A percentile compares a stretch with the other conserved stretches of the same genome.
These are phyloP conservation scores for Limonium bicolor DNA, from an alignment of 148 eudicot genomes.

Conservation along the genomic window DNA sequence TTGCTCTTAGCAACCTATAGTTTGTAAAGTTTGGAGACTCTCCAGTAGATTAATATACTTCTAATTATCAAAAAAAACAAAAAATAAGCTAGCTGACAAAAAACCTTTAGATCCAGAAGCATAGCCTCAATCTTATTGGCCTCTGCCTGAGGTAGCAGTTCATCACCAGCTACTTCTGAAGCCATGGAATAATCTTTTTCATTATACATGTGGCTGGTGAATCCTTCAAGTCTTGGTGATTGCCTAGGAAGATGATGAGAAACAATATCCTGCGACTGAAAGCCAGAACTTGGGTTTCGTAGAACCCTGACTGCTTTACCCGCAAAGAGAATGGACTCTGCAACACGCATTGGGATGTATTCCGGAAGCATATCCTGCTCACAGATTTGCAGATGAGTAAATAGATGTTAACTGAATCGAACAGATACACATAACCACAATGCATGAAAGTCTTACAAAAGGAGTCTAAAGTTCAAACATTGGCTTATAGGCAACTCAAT, in stretches of 20 bases:
- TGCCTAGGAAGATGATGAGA: constrained; percentile 55
- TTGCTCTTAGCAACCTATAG: no score
- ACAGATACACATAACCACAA: no score
- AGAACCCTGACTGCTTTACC: constrained; percentile 96
- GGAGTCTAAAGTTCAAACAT: no score
- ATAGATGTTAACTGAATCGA: no score
- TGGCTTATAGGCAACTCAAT: no score
- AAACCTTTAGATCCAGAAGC: constrained; percentile 78
- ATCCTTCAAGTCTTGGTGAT: constrained; percentile 35
- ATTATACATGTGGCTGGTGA: constrained; percentile 20
- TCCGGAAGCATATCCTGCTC: constrained; percentile 98
- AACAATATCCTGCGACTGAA: constrained; percentile 33
- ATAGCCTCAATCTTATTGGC: constrained; percentile 86
- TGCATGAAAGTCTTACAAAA: no score
- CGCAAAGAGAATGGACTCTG: constrained; percentile 90
- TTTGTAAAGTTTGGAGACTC: no score
- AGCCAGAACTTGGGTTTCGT: constrained; percentile 78
- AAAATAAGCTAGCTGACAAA: not conserved
- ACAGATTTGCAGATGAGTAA: no score
- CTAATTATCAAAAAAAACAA: not conserved
- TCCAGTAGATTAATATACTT: no score
- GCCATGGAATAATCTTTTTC: constrained; percentile 33
- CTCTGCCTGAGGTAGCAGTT: constrained; percentile 82
- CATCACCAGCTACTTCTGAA: constrained; percentile 40
- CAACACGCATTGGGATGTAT: constrained; percentile 69